Percentiles rank a stretch among this genome's conserved stretches.
Conservation (phyloP, 192 early-diverging fungal genomes). For the Coemansia sp. region DNA sequence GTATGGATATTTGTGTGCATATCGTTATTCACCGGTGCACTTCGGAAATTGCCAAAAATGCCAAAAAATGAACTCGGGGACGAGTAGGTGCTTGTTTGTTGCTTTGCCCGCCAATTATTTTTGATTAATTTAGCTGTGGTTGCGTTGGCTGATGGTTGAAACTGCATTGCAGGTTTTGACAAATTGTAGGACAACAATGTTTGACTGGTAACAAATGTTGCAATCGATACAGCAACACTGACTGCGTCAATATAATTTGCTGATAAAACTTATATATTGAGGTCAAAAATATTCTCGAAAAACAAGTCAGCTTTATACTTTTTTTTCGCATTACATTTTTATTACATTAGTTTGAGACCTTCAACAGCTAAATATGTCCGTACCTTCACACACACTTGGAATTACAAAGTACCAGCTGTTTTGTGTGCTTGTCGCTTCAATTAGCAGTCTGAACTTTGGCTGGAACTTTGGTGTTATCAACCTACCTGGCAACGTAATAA, state of each 20-base stretch:
- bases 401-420: conserved; percentile 51
- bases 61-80: neutral
- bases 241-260: neutral
- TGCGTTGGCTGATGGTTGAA: neutral
- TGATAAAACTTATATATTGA: neutral
- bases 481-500: conserved; percentile 54
- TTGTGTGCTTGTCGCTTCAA: conserved; percentile 36
- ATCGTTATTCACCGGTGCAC: neutral
- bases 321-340: too few species aligned
- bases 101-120: neutral
- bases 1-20: neutral
- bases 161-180: neutral
- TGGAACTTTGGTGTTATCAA: conserved; percentile 55
- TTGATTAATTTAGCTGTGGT: neutral
- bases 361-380: neutral
- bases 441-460: conserved; percentile 45
- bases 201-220: neutral
- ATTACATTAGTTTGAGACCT: too few species aligned
- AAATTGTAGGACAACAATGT: too few species aligned
- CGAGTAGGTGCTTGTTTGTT: neutral
- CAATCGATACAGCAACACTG: neutral
- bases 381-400: conserved; percentile 24
- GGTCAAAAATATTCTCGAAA: neutral
- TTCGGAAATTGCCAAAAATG: neutral
- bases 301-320: neutral